Evolutionary conservation across 176 grass and related monocot species (phyloP).

Genomic region (Zea luxurians): DNA sequence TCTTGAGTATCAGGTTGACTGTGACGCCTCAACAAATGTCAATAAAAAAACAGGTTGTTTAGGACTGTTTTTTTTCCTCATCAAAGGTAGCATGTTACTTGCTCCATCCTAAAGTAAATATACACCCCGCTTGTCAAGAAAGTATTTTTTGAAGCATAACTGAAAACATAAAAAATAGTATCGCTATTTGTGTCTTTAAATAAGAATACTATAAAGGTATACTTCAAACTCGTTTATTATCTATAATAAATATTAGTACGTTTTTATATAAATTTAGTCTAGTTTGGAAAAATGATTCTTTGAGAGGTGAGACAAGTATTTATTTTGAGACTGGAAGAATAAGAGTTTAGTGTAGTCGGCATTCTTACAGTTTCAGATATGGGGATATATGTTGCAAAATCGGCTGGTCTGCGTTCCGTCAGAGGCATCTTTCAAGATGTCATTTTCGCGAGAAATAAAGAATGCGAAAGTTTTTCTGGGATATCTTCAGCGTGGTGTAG

Average conservation of each 20-base stretch:
- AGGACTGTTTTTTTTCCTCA: background rate
- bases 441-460: conserved; percentile 5
- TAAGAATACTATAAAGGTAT: too few species aligned
- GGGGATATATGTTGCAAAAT: conserved; percentile 14
- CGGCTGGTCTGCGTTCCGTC: background rate
- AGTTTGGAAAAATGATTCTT: too few species aligned
- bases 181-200: too few species aligned
- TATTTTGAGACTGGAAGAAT: too few species aligned
- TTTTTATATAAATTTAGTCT: too few species aligned
- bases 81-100: background rate
- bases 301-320: too few species aligned
- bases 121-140: too few species aligned
- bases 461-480: conserved; percentile 22
- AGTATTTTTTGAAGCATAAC: too few species aligned
- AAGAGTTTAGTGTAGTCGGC: conserved; percentile 19
- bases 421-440: conserved; percentile 24
- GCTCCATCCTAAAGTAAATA: too few species aligned
- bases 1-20: background rate
- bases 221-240: too few species aligned
- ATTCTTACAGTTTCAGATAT: conserved; percentile 20
- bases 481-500: background rate
- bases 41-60: background rate
- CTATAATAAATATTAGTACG: too few species aligned
- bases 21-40: conserved; percentile 1
- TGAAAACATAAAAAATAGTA: too few species aligned